Conservation (phyloP, 2,329 filamentous ascomycete genomes). For the Trichoderma asperellum region DNA sequence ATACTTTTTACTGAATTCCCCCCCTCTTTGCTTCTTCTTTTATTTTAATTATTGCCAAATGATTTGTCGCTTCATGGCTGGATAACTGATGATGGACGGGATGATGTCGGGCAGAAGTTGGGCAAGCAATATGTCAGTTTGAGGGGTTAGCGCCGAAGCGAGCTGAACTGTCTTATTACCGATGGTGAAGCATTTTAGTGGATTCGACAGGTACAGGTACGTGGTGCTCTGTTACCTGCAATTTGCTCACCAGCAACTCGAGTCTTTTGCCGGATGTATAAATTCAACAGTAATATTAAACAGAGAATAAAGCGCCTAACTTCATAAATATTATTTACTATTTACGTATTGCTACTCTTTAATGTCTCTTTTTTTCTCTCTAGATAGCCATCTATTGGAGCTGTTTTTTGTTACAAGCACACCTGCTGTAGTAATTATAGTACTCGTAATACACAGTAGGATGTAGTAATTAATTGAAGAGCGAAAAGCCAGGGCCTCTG, state of each 20-base stretch:
- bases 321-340: no score
- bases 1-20: neutral
- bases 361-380: neutral
- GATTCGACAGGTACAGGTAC: neutral
- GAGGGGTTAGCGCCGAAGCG: constrained; percentile 2
- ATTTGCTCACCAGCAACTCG: no score
- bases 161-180: neutral
- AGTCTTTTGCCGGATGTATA: neutral
- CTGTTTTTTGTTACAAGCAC: neutral
- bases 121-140: neutral
- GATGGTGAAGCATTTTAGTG: neutral
- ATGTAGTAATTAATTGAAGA: no score
- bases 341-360: no score
- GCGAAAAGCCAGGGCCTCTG: no score
- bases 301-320: no score
- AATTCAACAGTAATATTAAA: no score
- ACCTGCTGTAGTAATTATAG: constrained; percentile 6
- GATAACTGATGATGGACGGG: neutral
- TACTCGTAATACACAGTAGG: neutral
- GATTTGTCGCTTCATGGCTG: neutral
- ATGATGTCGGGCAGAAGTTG: constrained; percentile 4
- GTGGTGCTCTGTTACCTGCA: no score
- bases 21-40: neutral
- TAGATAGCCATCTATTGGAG: neutral
- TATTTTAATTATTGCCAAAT: neutral